These are phyloP conservation scores for Xylariales sp. DNA, from an alignment of 2,329 filamentous ascomycete genomes.

Conservation along the genomic window DNA sequence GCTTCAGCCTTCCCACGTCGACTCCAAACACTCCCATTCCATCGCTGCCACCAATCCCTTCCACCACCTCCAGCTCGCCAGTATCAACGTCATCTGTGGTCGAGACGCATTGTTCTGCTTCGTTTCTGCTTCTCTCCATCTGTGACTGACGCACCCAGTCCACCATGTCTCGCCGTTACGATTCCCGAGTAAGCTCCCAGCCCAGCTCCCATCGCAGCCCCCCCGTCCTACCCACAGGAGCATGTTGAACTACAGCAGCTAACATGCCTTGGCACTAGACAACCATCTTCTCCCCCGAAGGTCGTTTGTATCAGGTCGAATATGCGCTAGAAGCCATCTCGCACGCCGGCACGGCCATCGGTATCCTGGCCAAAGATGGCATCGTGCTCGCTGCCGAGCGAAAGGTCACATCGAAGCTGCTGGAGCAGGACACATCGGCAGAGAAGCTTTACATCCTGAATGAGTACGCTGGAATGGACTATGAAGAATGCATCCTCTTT, in stretches of 20 bases:
- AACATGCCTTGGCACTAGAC: constrained; percentile 53
- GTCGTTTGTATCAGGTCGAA: constrained; percentile 97
- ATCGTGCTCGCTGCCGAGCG: constrained; percentile 97
- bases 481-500: background rate
- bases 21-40: background rate
- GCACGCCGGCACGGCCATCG: constrained; percentile 93
- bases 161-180: constrained; percentile 93
- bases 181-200: constrained; percentile 74
- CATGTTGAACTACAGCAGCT: constrained; percentile 12
- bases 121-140: too few relatives aligned
- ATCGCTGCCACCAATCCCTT: background rate
- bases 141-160: too few relatives aligned
- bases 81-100: too few relatives aligned
- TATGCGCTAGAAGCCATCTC: constrained; percentile 99
- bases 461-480: constrained; percentile 60
- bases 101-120: too few relatives aligned
- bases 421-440: constrained; percentile 98
- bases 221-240: constrained; percentile 2
- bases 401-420: constrained; percentile 97
- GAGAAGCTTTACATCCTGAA: constrained; percentile 99
- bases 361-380: constrained; percentile 95
- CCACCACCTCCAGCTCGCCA: too few relatives aligned
- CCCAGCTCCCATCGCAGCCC: constrained; percentile 13
- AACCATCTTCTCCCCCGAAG: constrained; percentile 99
- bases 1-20: constrained; percentile 5